Conservation (phyloP, 2,329 filamentous ascomycete genomes). For the Aspergillus ruber region DNA sequence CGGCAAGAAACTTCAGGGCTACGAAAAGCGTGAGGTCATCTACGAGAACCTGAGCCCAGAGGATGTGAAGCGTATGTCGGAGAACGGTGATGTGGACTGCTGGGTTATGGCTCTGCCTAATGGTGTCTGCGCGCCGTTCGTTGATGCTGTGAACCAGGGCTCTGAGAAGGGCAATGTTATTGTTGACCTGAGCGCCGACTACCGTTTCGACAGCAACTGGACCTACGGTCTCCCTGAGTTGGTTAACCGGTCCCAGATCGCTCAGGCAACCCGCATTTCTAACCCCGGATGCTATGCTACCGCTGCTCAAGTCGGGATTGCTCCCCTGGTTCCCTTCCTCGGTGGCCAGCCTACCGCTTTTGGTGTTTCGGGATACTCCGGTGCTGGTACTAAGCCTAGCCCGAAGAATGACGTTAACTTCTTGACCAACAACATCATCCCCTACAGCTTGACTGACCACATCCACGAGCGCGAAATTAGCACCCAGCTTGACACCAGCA, state of each 20-base stretch:
- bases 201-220: constrained; percentile 80
- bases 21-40: constrained; percentile 81
- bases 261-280: constrained; percentile 71
- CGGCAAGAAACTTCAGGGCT: constrained; percentile 80
- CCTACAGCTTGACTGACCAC: constrained; percentile 87
- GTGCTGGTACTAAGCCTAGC: constrained; percentile 87
- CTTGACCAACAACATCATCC: constrained; percentile 80
- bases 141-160: constrained; percentile 75
- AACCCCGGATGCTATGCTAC: constrained; percentile 97
- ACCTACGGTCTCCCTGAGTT: constrained; percentile 88
- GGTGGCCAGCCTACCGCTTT: constrained; percentile 76
- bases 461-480: constrained; percentile 92
- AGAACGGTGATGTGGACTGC: constrained; percentile 78
- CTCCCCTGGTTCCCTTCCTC: constrained; percentile 71
- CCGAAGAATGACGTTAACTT: constrained; percentile 86
- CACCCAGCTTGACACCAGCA: constrained; percentile 63
- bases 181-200: constrained; percentile 93
- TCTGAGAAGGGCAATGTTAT: constrained; percentile 67
- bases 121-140: constrained; percentile 86
- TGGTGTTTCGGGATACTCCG: constrained; percentile 88
- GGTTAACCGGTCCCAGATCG: constrained; percentile 67
- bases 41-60: constrained; percentile 88
- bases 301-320: constrained; percentile 80
- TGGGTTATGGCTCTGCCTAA: constrained; percentile 98
- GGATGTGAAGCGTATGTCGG: constrained; percentile 78